Base-by-base conservation (phyloP, 2,329 filamentous ascomycete genomes). In the Pseudocercospora macadamiae region DNA sequence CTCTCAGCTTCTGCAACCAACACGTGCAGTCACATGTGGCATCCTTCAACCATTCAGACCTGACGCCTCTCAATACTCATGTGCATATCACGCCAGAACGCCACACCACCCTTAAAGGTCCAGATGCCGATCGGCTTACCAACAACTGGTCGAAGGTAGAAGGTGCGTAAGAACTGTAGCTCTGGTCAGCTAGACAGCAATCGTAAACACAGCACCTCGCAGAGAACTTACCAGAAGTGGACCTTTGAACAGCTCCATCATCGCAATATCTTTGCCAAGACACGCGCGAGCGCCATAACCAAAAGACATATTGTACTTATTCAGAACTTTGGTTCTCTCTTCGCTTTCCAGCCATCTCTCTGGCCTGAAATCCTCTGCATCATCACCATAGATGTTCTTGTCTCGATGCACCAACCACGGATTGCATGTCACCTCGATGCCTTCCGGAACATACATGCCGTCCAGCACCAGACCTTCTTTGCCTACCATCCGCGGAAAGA, bases 191-290 rank as follows among this genome's bases (percentile, higher is more conserved):
- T n/a, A n/a, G n/a, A n/a, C n/a, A n/a, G n/a, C n/a, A n/a, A 21
- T n/a, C 10, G 30, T 44, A 10, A 16, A 12, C 3, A 23, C 12
- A 10, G 16, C 16, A 10, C 21, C 7, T 10, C 16, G 19, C 6
- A 16, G 12, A 10, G 16, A 3, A 30, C 55, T 54, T 45, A 58
- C 55, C 51, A 51, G 26, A 10, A 69, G 68, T 7, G 63, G 76
- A 2, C 65, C 74, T 72, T 84, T 83, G 67, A 76, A 82, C 52
- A 83, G 64, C 70, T 83, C 81, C 79, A 83, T 81, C 65, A 79
- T 74, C 1, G 80, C 81, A 58, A 84, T 79, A 42, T 81, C 75
- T 58, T 75, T 77, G 0, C 82, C 81, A 42, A 83, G 64, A 56
- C 80, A 83, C 10, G 77, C 71, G 9, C 79, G 70, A 0, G 78